Evolutionary conservation across 352 stramenopile genomes (phyloP).

Genomic region (Pythium pyrilobum): DNA sequence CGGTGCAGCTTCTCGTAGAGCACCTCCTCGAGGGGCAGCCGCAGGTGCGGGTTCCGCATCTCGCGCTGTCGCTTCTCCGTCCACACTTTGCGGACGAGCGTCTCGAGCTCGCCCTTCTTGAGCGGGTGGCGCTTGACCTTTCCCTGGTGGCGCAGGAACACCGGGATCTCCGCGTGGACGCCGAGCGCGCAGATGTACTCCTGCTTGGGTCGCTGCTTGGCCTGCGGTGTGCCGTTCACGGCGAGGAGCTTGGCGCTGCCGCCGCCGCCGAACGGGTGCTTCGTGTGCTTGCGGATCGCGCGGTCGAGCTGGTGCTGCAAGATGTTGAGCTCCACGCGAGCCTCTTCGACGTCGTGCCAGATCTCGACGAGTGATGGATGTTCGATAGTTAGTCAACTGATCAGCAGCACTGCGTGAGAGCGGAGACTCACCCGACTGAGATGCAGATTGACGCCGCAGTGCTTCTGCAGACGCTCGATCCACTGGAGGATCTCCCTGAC

Average conservation of each 20-base stretch:
- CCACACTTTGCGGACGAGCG: slow-evolving; percentile 66
- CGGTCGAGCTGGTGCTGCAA: slow-evolving; percentile 62
- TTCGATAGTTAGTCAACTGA: no score
- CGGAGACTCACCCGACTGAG: slow-evolving; percentile 45
- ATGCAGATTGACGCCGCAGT: slow-evolving; percentile 72
- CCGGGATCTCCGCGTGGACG: slow-evolving; percentile 46
- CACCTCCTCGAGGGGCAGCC: slow-evolving; percentile 51
- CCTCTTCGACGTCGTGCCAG: slow-evolving; percentile 74
- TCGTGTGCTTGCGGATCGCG: slow-evolving; percentile 24
- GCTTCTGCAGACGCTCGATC: slow-evolving; percentile 76
- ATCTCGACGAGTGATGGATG: slow-evolving; percentile 55
- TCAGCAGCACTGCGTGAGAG: no score
- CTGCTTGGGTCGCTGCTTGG: slow-evolving; percentile 27
- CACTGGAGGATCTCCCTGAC: slow-evolving; percentile 75
- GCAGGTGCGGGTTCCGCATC: slow-evolving; percentile 37
- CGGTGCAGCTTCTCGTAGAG: slow-evolving; percentile 74
- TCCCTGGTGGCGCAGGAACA: slow-evolving; percentile 72
- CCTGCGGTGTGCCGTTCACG: background rate
- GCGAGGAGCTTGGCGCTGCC: background rate
- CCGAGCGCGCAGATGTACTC: slow-evolving; percentile 60
- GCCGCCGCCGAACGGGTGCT: background rate
- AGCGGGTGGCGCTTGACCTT: slow-evolving; percentile 55
- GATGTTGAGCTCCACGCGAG: slow-evolving; percentile 69
- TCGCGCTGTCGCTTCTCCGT: slow-evolving; percentile 69
- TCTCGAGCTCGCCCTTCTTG: slow-evolving; percentile 69